phyloP scores from a whole-genome alignment of 2,329 filamentous ascomycete species.

The Sporothrix mexicana region DNA sequence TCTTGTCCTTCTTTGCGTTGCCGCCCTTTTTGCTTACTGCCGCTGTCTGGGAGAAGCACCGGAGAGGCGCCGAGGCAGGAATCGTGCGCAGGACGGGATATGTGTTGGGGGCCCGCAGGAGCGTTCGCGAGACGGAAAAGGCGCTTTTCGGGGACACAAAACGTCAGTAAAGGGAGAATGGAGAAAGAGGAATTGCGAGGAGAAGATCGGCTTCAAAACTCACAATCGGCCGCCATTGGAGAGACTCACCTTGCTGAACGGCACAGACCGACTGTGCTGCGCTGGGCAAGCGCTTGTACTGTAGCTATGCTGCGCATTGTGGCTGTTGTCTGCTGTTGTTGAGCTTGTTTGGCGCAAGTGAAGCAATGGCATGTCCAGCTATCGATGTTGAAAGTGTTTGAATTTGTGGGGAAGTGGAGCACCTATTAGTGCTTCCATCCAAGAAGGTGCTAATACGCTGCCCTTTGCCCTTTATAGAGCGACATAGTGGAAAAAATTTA shows the following conservation, averaged over 20 bases:
- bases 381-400: neutral
- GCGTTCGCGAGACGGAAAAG: constrained; percentile 1
- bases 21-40: constrained; percentile 33
- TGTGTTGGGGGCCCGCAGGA: neutral
- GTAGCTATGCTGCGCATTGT: constrained; percentile 35
- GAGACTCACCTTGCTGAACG: constrained; percentile 26
- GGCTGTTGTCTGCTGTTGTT: neutral
- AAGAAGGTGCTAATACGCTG: neutral
- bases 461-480: constrained; percentile 14
- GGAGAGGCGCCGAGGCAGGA: neutral
- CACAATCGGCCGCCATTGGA: too few relatives aligned
- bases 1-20: constrained; percentile 38
- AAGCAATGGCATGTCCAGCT: neutral
- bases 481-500: constrained; percentile 8
- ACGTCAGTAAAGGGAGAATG: neutral
- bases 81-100: neutral
- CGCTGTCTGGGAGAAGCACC: constrained; percentile 35
- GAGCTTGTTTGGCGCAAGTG: neutral
- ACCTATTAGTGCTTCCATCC: too few relatives aligned
- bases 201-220: too few relatives aligned
- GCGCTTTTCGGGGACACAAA: neutral
- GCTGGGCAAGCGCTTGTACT: constrained; percentile 29
- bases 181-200: neutral
- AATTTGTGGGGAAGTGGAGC: constrained; percentile 20
- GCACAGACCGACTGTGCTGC: constrained; percentile 30